These are phyloP conservation scores for Euphrasia confusa DNA, from an alignment of 257 asterid species.

Conservation along the genomic window DNA sequence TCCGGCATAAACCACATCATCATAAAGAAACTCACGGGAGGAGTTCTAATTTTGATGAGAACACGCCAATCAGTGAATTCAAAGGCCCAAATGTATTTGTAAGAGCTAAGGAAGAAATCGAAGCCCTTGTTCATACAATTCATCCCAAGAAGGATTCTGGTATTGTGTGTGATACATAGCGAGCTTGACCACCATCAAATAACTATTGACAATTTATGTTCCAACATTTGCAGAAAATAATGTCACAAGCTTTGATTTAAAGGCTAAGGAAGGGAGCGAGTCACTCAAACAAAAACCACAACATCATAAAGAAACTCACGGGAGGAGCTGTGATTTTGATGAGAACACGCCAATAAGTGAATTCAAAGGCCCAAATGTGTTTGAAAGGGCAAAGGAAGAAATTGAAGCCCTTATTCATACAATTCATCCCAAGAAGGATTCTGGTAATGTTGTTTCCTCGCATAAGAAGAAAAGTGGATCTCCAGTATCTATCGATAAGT, in stretches of 20 bases:
- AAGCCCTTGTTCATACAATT: conserved; percentile 53
- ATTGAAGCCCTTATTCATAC: conserved; percentile 58
- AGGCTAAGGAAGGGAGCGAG: conserved; percentile 33
- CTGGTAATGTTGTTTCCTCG: conserved; percentile 21
- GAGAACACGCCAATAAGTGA: conserved; percentile 45
- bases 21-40: conserved; percentile 75
- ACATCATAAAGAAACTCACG: conserved; percentile 77
- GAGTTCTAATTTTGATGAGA: conserved; percentile 53
- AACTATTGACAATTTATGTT: neutral
- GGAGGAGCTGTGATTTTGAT: conserved; percentile 53
- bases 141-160: conserved; percentile 55
- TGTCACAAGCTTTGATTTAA: conserved; percentile 25
- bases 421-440: conserved; percentile 52
- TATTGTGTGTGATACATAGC: neutral
- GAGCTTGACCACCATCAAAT: neutral
- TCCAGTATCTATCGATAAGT: conserved; percentile 28
- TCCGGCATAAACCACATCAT: conserved; percentile 39
- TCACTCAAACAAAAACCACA: conserved; percentile 32
- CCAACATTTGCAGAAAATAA: conserved; percentile 31
- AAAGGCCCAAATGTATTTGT: conserved; percentile 74
- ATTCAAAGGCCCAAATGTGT: conserved; percentile 68
- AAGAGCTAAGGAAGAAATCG: conserved; percentile 87
- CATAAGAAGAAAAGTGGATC: conserved; percentile 34
- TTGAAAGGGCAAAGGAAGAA: conserved; percentile 89
- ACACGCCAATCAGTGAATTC: conserved; percentile 45